Base-by-base conservation (phyloP, 345 rosid genomes). In the Citrus reticulata region DNA sequence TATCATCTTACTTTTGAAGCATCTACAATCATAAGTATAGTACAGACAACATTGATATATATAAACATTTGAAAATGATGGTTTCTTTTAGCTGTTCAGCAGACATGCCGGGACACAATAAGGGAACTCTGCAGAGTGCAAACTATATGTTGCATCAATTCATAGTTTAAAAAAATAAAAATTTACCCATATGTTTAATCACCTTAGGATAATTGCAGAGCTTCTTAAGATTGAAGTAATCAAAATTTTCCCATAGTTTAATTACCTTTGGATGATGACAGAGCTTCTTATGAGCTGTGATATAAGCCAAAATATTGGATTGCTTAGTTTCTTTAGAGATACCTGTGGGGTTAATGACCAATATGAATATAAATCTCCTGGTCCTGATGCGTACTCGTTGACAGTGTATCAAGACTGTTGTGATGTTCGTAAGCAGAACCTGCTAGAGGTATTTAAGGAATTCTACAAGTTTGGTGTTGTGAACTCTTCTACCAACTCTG, bases 181-280 rank as follows among this genome's bases (percentile, higher is more conserved):
- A 27, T 65, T 40, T 54, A 49, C 42, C 5, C 3, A 39, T 25
- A 76, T 40, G 2, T 30, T 37, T 70, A 49, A 70, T 62, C 79
- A 96, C 99, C 97, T 96, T 94, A 66, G 98, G 99, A 88, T 96
- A 98, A 82, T 96, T 96, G 89, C 99, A 94, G 77, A 96, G 97
- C 93, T 96, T 96, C 89, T 96, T 94, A 66, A 96, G 99, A 46
- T 13, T 46, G 13, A 46, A 46, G 51, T 11, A 46, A 46, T 11
- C 4, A 46, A 13, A 46, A 46, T 3, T 46, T 46, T 13, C 51
- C 51, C 17, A 46, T 13, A 13, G 51, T 46, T 46, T 46, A 46
- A 11, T 46, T 46, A 46, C 51, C 51, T 46, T 13, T 46, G 17
- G 51, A 46, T 46, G 51, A 46, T 13, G 1, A 46, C 51, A 46